These are phyloP conservation scores for Penicillium sp. DNA, from an alignment of 2,329 filamentous ascomycete genomes.

Conservation along the genomic window DNA sequence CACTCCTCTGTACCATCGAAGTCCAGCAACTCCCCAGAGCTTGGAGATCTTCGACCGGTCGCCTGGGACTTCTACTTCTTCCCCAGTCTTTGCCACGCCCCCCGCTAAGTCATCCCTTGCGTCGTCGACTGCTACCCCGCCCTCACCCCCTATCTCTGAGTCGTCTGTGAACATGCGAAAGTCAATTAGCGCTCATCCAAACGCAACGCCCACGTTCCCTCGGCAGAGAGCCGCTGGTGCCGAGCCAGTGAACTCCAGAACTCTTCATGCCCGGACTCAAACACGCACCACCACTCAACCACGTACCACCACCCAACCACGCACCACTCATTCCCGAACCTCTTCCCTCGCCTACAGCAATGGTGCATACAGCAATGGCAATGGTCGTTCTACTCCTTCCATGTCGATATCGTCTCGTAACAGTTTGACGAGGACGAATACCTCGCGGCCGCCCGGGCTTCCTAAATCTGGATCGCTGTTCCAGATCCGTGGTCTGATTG, in stretches of 20 bases:
- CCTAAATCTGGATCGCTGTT: conserved; percentile 72
- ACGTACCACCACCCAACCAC: conserved; percentile 43
- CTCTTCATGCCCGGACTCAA: conserved; percentile 45
- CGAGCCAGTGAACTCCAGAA: conserved; percentile 55
- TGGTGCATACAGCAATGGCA: conserved; percentile 4
- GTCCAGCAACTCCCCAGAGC: conserved; percentile 57
- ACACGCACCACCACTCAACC: conserved; percentile 34
- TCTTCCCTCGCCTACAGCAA: conserved; percentile 59
- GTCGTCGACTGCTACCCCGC: conserved; percentile 74
- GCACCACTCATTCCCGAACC: conserved; percentile 53
- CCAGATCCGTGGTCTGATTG: conserved; percentile 90
- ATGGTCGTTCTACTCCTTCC: conserved; percentile 48
- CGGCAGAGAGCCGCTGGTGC: conserved; percentile 47
- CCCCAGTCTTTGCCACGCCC: conserved; percentile 84
- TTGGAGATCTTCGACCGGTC: conserved; percentile 70
- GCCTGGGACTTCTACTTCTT: conserved; percentile 80
- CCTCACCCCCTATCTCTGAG: conserved; percentile 92
- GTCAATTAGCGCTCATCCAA: conserved; percentile 46
- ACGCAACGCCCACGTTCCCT: conserved; percentile 46
- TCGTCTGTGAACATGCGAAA: conserved; percentile 63
- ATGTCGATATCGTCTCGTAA: conserved; percentile 38
- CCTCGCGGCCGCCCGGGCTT: conserved; percentile 46
- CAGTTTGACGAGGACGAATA: conserved; percentile 49
- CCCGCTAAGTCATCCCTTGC: conserved; percentile 67
- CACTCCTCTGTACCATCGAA: conserved; percentile 50